phyloP scores from a whole-genome alignment of 805 yeast species.

The Candida golubevii region DNA sequence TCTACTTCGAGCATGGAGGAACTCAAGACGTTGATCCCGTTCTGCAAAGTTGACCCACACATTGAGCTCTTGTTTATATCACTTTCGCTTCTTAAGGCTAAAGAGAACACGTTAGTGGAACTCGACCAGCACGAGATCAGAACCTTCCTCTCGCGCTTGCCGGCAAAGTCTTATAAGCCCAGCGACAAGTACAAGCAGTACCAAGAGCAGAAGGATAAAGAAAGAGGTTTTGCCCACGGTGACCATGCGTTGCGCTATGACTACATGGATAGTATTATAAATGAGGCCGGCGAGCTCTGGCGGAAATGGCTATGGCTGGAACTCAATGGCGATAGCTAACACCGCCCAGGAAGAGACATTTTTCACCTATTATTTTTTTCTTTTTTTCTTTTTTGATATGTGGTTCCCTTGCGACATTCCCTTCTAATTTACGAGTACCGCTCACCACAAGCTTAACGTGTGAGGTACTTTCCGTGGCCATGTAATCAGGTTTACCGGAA shows the following conservation, averaged over 20 bases:
- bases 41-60: slow-evolving; percentile 67
- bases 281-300: slow-evolving; percentile 86
- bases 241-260: slow-evolving; percentile 22
- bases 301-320: slow-evolving; percentile 67
- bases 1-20: slow-evolving; percentile 6
- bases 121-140: slow-evolving; percentile 87
- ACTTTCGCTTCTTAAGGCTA: slow-evolving; percentile 74
- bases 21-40: slow-evolving; percentile 36
- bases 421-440: no score
- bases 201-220: slow-evolving; percentile 21
- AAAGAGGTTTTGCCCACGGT: slow-evolving; percentile 19
- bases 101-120: slow-evolving; percentile 73
- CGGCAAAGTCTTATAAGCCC: slow-evolving; percentile 40
- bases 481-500: no score
- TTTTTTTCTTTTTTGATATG: no score
- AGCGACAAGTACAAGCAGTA: slow-evolving; percentile 34
- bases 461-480: no score
- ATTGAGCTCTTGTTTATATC: slow-evolving; percentile 71
- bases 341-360: no score
- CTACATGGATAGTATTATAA: slow-evolving; percentile 69
- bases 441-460: no score
- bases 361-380: no score
- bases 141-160: slow-evolving; percentile 62
- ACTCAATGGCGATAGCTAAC: slow-evolving; percentile 24
- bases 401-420: no score